These are phyloP conservation scores for Dictyostelium capitatum DNA, from an alignment of 78 protist species.

Conservation along the genomic window DNA sequence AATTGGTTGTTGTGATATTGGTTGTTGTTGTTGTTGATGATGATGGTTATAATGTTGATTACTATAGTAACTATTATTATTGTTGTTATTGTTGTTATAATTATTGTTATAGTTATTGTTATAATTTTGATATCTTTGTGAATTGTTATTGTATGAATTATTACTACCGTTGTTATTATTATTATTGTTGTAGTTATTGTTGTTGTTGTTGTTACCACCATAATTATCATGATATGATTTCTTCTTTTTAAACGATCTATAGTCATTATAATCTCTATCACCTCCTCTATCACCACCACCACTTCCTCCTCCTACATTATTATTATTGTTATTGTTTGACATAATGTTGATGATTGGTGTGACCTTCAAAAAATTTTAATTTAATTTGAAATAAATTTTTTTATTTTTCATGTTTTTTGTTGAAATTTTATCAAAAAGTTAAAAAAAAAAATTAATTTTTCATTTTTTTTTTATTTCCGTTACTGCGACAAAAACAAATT, in stretches of 20 bases:
- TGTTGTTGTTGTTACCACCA: no score
- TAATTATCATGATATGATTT: constrained; percentile 1
- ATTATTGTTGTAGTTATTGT: neutral
- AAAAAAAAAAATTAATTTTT: neutral
- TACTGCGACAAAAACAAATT: no score
- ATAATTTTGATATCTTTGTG: neutral
- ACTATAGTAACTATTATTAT: neutral
- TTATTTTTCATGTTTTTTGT: no score
- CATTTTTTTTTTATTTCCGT: neutral
- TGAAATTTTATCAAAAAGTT: no score
- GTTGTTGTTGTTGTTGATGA: neutral
- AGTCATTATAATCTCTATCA: neutral
- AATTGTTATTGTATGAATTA: neutral
- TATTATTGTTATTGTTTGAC: no score
- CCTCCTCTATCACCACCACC: no score
- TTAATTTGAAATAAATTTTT: no score
- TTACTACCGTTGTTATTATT: neutral
- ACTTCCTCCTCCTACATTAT: no score
- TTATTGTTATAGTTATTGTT: neutral
- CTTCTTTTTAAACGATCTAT: constrained; percentile 18
- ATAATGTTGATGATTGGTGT: no score
- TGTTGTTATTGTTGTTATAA: neutral
- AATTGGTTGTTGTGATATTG: neutral
- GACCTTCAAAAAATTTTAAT: no score
- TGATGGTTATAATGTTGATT: neutral